Conservation (phyloP, 1,139 yeast genomes). For the Lodderomyces orthopsilosis region DNA sequence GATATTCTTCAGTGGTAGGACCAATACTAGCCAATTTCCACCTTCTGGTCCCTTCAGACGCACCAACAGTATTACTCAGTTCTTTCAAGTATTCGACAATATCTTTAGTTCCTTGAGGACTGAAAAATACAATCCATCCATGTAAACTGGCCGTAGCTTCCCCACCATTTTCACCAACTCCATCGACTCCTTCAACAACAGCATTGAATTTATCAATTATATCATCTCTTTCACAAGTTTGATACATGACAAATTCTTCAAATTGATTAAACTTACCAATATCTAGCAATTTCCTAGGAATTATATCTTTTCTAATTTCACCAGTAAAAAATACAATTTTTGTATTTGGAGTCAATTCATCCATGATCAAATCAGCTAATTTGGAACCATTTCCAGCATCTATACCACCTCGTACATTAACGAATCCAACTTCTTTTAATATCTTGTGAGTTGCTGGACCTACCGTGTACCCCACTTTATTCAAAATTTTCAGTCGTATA, state of each 20-base stretch:
- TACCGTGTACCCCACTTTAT: slow-evolving; percentile 73
- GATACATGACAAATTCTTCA: slow-evolving; percentile 65
- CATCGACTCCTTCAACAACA: neutral
- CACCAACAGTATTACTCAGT: neutral
- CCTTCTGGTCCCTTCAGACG: slow-evolving; percentile 1
- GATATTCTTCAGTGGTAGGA: slow-evolving; percentile 79
- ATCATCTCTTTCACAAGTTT: slow-evolving; percentile 53
- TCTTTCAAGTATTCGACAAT: slow-evolving; percentile 48
- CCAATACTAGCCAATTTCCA: slow-evolving; percentile 78
- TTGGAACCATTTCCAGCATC: slow-evolving; percentile 80
- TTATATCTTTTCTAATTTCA: slow-evolving; percentile 74
- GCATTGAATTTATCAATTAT: slow-evolving; percentile 38
- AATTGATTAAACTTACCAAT: slow-evolving; percentile 42
- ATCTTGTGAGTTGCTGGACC: slow-evolving; percentile 84
- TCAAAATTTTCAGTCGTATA: slow-evolving; percentile 25
- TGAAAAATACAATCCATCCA: slow-evolving; percentile 79
- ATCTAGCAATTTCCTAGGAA: slow-evolving; percentile 57
- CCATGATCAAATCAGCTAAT: slow-evolving; percentile 62
- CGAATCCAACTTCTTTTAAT: slow-evolving; percentile 62
- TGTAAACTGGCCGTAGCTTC: slow-evolving; percentile 10
- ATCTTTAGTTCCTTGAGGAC: slow-evolving; percentile 81
- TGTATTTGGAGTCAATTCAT: slow-evolving; percentile 17
- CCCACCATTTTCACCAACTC: neutral
- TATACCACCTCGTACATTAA: slow-evolving; percentile 65
- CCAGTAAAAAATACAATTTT: slow-evolving; percentile 80